Evolutionary conservation across 495 filamentous ascomycete genomes (phyloP).

Genomic region (Hyaloscypha variabilis): DNA sequence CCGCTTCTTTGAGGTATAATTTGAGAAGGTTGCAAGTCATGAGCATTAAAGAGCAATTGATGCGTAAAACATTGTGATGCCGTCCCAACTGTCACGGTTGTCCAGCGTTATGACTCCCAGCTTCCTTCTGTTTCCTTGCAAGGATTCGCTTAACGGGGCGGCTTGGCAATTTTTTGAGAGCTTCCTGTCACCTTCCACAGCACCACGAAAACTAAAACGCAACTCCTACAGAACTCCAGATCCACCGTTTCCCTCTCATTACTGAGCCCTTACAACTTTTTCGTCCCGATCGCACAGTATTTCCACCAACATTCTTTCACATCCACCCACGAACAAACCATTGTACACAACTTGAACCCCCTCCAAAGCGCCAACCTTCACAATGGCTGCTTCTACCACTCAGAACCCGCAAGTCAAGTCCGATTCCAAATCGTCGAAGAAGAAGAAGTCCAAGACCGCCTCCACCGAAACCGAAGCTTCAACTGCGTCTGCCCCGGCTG

Average conservation of each 20-base stretch:
- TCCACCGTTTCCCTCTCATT: neutral
- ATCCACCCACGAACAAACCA: neutral
- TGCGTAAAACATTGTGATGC: neutral
- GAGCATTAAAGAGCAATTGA: neutral
- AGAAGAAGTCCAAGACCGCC: constrained; percentile 70
- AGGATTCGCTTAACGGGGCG: neutral
- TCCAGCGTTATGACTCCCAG: neutral
- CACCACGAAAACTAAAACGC: neutral
- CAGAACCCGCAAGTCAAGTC: constrained; percentile 51
- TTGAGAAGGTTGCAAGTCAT: neutral
- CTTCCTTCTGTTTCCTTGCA: neutral
- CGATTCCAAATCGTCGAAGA: constrained; percentile 70
- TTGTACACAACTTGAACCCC: constrained; percentile 1
- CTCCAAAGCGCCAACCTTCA: constrained; percentile 16
- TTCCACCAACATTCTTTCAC: neutral
- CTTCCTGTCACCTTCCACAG: neutral
- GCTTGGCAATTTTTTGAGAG: neutral
- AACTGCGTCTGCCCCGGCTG: constrained; percentile 41
- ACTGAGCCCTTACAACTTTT: neutral
- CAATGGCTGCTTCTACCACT: constrained; percentile 51
- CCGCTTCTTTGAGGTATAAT: neutral
- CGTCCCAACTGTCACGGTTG: neutral
- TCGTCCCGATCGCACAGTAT: neutral
- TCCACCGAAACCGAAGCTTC: constrained; percentile 47
- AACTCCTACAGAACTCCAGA: neutral